Base-by-base conservation (phyloP, 768 basidiomycete genomes). In the Tulasnella sp. region DNA sequence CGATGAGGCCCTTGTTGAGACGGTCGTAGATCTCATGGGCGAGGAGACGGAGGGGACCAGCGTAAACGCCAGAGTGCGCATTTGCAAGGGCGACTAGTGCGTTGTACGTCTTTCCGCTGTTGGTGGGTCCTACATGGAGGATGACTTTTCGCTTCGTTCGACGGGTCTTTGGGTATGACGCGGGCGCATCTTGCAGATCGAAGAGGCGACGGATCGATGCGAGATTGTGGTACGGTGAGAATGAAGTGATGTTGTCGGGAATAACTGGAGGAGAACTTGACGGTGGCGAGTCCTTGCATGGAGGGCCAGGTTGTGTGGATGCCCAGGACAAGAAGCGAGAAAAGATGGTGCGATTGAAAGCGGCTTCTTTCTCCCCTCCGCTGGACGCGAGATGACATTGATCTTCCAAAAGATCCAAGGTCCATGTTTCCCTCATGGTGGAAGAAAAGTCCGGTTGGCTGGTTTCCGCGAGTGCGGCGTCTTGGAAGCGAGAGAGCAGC, bases 121-220 rank as follows among this genome's bases (percentile, higher is more conserved):
- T 99, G 29, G 97, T 98, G 0, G 97, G 97, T 0, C 96, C 97
- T 44, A 99, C 94, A 77, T 99, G 96, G 84, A 98, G 89, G 79
- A 95, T 90, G 76, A 98, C 82, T 76, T 89, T 92, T 22, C 95
- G 86, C 19, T 83, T 84, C 75, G 88, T 81, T 12, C 79, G 77
- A 11, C 96, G 87, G 0, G 94, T 88, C 0, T 73, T 72, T 44
- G 79, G 72, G 41, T 73, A 76, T 11, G 32, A 62, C 42, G 76
- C 74, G 6, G 75, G 69, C 16, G 77, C 77, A 37, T 72, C 66
- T 17, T 69, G 74, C 36, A 77, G 36, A 41, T 75, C 73, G 29
- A 64, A 37, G 26, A 65, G 36, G 32, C 34, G n/a, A 17, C 62
- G 39, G 29, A 74, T 59, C 7, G 34, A 17, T 34, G 73, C 32